Evolutionary conservation across 768 basidiomycete genomes (phyloP).

Genomic region (Pulveroboletus sp.): DNA sequence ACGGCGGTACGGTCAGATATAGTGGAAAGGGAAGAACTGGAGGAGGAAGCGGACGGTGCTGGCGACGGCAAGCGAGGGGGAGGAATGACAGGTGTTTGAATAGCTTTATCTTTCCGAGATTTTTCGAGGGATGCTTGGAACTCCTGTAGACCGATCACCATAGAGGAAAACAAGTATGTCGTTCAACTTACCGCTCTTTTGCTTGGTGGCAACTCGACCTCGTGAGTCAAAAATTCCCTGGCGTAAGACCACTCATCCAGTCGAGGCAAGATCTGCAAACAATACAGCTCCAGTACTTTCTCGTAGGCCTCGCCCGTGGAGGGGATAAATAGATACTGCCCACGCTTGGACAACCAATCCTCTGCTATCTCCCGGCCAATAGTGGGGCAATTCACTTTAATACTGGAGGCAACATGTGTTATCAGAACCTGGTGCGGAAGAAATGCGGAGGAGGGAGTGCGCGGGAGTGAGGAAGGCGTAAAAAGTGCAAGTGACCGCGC

Average conservation of each 20-base stretch:
- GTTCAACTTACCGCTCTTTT: constrained; percentile 48
- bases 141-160: constrained; percentile 22
- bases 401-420: constrained; percentile 66
- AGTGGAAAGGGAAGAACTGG: constrained; percentile 65
- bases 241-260: constrained; percentile 81
- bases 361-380: constrained; percentile 67
- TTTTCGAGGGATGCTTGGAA: constrained; percentile 32
- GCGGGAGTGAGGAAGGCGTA: constrained; percentile 44
- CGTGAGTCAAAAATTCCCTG: constrained; percentile 70
- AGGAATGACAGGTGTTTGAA: constrained; percentile 20
- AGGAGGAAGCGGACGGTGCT: constrained; percentile 56
- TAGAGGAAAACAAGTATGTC: not conserved
- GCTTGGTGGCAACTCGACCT: constrained; percentile 54
- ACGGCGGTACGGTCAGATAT: constrained; percentile 72
- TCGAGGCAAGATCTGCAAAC: constrained; percentile 67
- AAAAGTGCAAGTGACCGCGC: constrained; percentile 67
- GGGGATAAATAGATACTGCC: constrained; percentile 31
- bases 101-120: constrained; percentile 28
- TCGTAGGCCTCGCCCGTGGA: constrained; percentile 58
- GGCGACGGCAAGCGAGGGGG: constrained; percentile 41
- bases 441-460: constrained; percentile 48
- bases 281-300: constrained; percentile 76
- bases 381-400: constrained; percentile 62
- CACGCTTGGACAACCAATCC: constrained; percentile 71
- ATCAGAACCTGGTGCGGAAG: constrained; percentile 69